Conservation (phyloP, 495 filamentous ascomycete genomes). For the Neurospora tetrasperma region DNA sequence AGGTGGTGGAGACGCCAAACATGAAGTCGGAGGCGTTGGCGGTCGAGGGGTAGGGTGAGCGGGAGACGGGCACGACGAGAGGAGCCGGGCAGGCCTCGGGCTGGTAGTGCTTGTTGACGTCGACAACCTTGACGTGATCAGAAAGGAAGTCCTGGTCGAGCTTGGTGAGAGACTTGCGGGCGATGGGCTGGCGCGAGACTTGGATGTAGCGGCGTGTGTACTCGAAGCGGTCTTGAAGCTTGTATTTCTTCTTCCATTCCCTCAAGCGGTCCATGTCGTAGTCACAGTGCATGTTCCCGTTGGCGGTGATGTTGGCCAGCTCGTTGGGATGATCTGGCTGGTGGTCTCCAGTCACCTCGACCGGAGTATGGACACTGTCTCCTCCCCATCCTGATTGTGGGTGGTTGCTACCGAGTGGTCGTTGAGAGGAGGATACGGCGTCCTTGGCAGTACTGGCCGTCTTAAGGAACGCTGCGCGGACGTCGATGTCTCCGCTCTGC, state of each 20-base stretch:
- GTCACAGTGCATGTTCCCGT: conserved; percentile 30
- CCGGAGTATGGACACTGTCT: not conserved
- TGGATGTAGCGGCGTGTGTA: conserved; percentile 43
- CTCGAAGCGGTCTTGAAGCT: conserved; percentile 37
- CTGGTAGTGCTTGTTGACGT: conserved; percentile 33
- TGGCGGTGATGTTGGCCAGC: conserved; percentile 9
- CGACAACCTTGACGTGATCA: conserved; percentile 30
- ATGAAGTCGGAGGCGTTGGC: conserved; percentile 43
- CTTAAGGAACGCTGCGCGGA: conserved; percentile 27
- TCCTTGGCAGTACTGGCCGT: conserved; percentile 27
- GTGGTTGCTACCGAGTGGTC: conserved; percentile 13
- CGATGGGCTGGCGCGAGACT: conserved; percentile 30
- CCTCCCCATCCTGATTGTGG: conserved; percentile 2
- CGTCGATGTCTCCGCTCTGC: conserved; percentile 26
- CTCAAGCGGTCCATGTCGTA: conserved; percentile 33
- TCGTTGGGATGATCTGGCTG: conserved; percentile 9
- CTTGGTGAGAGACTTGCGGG: conserved; percentile 37
- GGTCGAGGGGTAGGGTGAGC: conserved; percentile 34
- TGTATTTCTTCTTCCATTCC: conserved; percentile 33
- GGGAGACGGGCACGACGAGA: conserved; percentile 35
- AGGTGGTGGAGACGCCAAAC: conserved; percentile 40
- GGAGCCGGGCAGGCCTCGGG: conserved; percentile 34
- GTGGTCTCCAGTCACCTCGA: not conserved
- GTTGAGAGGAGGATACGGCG: conserved; percentile 20
- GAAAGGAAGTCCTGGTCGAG: conserved; percentile 35